A percentile compares a stretch with the other conserved stretches of the same genome.
These are phyloP conservation scores for Solanum habrochaites DNA, from an alignment of 257 asterid species.

Conservation along the genomic window DNA sequence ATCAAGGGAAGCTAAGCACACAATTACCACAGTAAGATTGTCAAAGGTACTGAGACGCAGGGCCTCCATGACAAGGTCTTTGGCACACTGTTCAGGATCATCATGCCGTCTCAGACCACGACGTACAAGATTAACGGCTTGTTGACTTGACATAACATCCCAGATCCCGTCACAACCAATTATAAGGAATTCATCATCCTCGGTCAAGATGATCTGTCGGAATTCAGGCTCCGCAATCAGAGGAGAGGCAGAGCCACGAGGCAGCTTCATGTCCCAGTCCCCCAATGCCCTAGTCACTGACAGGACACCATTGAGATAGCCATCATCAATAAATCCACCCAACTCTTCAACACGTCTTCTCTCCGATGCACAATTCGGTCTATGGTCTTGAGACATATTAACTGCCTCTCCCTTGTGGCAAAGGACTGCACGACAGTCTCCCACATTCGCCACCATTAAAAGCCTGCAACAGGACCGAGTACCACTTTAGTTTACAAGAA, in stretches of 20 bases:
- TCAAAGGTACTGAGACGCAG: constrained; percentile 57
- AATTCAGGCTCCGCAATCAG: constrained; percentile 80
- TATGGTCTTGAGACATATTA: constrained; percentile 77
- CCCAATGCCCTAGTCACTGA: constrained; percentile 74
- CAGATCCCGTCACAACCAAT: constrained; percentile 85
- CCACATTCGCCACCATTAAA: constrained; percentile 75
- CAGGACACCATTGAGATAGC: constrained; percentile 65
- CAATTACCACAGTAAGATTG: constrained; percentile 60
- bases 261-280: constrained; percentile 90
- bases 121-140: constrained; percentile 65
- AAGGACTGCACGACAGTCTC: constrained; percentile 91
- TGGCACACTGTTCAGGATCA: constrained; percentile 81
- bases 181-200: constrained; percentile 74
- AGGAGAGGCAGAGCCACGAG: constrained; percentile 61
- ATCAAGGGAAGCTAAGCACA: constrained; percentile 43
- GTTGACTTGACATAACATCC: constrained; percentile 80
- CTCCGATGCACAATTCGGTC: constrained; percentile 45
- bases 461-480: constrained; percentile 23
- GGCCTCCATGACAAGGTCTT: constrained; percentile 78
- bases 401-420: constrained; percentile 72
- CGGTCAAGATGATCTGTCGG: constrained; percentile 33
- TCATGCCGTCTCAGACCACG: constrained; percentile 59
- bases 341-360: constrained; percentile 56
- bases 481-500: not conserved
- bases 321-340: constrained; percentile 73